A percentile compares a stretch with the other conserved stretches of the same genome.
These are phyloP conservation scores for Aspergillus ruber DNA, from an alignment of 2,329 filamentous ascomycete genomes.

Conservation along the genomic window DNA sequence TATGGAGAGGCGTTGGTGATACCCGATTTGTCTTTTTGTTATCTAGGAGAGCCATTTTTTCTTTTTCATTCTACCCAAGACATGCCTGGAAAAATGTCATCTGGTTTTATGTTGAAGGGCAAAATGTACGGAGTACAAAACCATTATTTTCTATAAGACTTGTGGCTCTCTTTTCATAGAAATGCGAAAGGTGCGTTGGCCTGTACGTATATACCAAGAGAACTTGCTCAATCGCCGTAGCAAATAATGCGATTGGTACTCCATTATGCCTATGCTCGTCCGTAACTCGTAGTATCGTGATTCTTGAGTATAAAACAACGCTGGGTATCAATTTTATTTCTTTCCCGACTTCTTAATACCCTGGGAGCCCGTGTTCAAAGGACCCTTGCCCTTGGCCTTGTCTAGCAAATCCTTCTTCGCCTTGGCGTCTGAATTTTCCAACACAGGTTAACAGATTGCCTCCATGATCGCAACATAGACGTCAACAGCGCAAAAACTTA, in stretches of 20 bases:
- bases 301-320: background rate
- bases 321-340: constrained; percentile 57
- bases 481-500: constrained; percentile 41
- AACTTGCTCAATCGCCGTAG: constrained; percentile 6
- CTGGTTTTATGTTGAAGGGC: too few species aligned
- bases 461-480: background rate
- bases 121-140: too few species aligned
- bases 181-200: constrained; percentile 1
- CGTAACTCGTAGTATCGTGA: constrained; percentile 20
- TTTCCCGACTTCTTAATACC: constrained; percentile 98
- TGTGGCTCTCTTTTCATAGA: too few species aligned
- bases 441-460: background rate
- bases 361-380: constrained; percentile 73
- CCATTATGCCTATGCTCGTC: constrained; percentile 8
- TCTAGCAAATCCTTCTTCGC: constrained; percentile 77
- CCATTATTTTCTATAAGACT: too few species aligned
- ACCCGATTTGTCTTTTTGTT: background rate
- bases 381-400: constrained; percentile 80
- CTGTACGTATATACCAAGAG: constrained; percentile 7
- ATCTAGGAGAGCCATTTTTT: background rate
- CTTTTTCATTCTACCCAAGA: constrained; percentile 4
- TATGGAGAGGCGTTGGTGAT: constrained; percentile 1
- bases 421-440: constrained; percentile 59
- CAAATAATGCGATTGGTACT: constrained; percentile 12
- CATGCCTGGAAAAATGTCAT: constrained; percentile 4